Evolutionary conservation across 202 grass and related monocot species (phyloP).

Genomic region (Sporobolus alterniflorus): DNA sequence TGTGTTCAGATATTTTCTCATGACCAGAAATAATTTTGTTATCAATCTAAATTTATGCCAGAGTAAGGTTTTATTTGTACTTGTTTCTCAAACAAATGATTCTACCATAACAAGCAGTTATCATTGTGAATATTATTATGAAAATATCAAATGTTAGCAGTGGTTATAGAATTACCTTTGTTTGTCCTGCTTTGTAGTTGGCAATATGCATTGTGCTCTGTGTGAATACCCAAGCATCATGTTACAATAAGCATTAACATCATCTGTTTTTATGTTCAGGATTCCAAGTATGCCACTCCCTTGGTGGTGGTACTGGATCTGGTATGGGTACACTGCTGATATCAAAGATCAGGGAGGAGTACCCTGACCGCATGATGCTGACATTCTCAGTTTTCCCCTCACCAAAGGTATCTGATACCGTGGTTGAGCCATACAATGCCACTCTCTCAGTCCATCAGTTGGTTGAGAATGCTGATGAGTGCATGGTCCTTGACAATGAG

Average conservation of each 20-base stretch:
- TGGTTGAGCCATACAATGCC: slow-evolving; percentile 74
- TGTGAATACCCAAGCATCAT: background rate
- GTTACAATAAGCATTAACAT: background rate
- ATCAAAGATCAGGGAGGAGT: slow-evolving; percentile 87
- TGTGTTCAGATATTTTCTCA: background rate
- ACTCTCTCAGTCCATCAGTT: slow-evolving; percentile 75
- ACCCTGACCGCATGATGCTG: slow-evolving; percentile 85
- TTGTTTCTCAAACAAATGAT: background rate
- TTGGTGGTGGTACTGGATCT: slow-evolving; percentile 84
- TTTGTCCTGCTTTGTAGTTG: background rate
- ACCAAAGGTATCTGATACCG: slow-evolving; percentile 77
- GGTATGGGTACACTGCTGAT: slow-evolving; percentile 84
- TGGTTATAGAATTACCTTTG: background rate
- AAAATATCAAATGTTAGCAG: background rate
- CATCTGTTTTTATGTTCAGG: slow-evolving; percentile 42
- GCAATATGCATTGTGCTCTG: background rate
- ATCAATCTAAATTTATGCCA: no score
- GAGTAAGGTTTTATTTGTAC: no score
- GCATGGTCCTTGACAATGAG: slow-evolving; percentile 74
- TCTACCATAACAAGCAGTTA: background rate
- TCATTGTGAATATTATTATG: background rate
- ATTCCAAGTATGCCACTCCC: slow-evolving; percentile 85
- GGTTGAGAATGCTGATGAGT: slow-evolving; percentile 76
- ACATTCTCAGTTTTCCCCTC: slow-evolving; percentile 82
- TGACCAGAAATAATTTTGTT: background rate